Evolutionary conservation across 441 rosid species (phyloP), one percentile per base, ranked within the genome.

Genomic region (Erysimum pusillum): DNA sequence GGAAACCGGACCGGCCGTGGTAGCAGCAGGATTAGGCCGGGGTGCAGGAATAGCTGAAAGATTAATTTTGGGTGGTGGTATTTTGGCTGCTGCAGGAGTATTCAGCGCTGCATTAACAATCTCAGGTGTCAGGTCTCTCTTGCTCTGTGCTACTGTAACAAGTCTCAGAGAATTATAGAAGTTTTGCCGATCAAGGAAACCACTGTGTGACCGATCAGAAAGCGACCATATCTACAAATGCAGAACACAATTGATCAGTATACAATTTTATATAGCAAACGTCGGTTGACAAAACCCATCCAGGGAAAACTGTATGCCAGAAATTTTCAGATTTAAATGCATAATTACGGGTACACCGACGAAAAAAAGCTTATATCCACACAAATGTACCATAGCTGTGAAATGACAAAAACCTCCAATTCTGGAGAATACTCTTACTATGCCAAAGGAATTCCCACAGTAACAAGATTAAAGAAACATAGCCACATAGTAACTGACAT

Each of bases 131-230:
- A 94, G 71, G 28, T 92, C 97, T 63, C 97, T 86, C 88, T 90
- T 92, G 80, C 96, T 94, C 82, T 94, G 98, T 53, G 96, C 97
- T 62, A 94, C 98, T 13, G 98, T 94, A 17, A 89, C 97, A 83
- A 94, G 97, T 79, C 82, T 94, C 77, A 94, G 91, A 80, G 94
- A 91, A 76, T 92, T 91, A 75, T 62, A 86, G 81, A 94, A 94
- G 80, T 94, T 97, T 41, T 86, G 86, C 68, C 89, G 92, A 62
- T 89, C 93, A 76, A 94, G 97, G 84, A 83, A 89, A 60, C 97
- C 96, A 60, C 76, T 84, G 34, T 18, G 88, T 64, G 83, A 81
- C 79, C 91, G 91, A 88, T 92, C 97, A 79, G 97, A 93, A 69
- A 84, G 83, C 83, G 79, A 80, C 98, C 98, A 94, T 84, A 92